phyloP scores from a whole-genome alignment of 2,329 filamentous ascomycete genomes.

The Ceratocystis smalleyi region DNA sequence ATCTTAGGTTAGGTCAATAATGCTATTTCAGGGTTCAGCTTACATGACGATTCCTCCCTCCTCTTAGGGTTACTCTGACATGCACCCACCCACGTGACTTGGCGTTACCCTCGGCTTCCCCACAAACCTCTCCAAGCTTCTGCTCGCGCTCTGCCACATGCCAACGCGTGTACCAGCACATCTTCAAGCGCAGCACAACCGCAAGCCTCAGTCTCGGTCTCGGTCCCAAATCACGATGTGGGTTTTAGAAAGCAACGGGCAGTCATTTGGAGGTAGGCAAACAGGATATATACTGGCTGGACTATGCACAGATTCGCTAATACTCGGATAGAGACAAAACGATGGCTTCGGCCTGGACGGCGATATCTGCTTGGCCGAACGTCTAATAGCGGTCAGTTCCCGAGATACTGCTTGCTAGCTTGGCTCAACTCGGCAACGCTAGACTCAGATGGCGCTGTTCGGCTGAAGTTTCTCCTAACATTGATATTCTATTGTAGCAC shows the following conservation, averaged over 20 bases:
- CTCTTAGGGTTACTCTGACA: not conserved
- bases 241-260: conserved; percentile 12
- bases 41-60: not conserved
- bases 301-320: not conserved
- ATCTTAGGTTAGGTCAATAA: not conserved
- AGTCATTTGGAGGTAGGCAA: not conserved
- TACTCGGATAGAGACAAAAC: conserved; percentile 3
- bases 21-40: not conserved
- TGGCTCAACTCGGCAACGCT: too few relatives aligned
- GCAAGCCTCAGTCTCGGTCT: not conserved
- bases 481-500: conserved; percentile 30
- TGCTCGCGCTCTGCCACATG: not conserved
- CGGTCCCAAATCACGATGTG: conserved; percentile 7
- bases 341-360: conserved; percentile 14
- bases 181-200: not conserved
- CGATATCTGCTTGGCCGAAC: conserved; percentile 14
- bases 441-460: too few relatives aligned
- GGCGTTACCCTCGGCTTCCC: not conserved
- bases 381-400: conserved; percentile 2
- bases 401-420: too few relatives aligned
- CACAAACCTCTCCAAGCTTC: not conserved
- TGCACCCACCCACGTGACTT: not conserved
- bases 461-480: too few relatives aligned
- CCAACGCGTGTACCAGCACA: not conserved
- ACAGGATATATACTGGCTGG: not conserved